Base-by-base conservation (phyloP, 2,329 filamentous ascomycete species). In the Massarina eburnea region DNA sequence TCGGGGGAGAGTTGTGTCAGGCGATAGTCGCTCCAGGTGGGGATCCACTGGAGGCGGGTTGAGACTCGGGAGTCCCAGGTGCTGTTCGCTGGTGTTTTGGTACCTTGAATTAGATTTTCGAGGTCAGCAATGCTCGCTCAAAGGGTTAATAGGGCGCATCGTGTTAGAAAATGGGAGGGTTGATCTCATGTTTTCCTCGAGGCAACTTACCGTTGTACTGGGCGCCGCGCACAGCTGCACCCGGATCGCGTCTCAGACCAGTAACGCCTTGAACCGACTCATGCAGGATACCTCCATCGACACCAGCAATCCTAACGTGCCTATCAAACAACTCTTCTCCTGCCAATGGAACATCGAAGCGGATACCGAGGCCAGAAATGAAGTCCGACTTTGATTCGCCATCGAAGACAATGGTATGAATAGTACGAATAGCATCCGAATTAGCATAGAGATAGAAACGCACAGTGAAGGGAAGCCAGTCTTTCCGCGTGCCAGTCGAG, bases 201-300 rank as follows among this genome's bases (percentile, higher is more conserved):
- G n/a, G n/a, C n/a, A n/a, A n/a, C n/a, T n/a, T n/a, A n/a, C 80
- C 79, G 5, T 76, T 71, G 35, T 75, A 73, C 49, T 84, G 81
- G 4, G 76, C 76, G 0, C 60, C 66, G 19, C 77, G 74, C 8
- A 81, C 75, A 0, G 64, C 66, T 2, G 58, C 53, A 0, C 80
- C 80, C 0, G 81, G 80, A 39, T 82, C 81, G n/a, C 67, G 61
- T 36, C 82, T 73, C 3, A 85, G 66, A 1, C 82, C 82, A 0
- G 82, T 83, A 10, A 85, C 72, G 1, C 81, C 81, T 54, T 82
- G 76, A 0, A 84, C 78, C 0, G 79, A 78, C 57, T 85, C 82
- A 17, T 72, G 75, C 0, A 85, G 66, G 6, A 84, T 60, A 0
- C 81, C 81, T 1, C 79, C 79, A 3, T 79, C 73, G 0, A 76